Evolutionary conservation across 805 yeast species (phyloP), one percentile per base, ranked within the genome.

Genomic region (Saitoella complicata): DNA sequence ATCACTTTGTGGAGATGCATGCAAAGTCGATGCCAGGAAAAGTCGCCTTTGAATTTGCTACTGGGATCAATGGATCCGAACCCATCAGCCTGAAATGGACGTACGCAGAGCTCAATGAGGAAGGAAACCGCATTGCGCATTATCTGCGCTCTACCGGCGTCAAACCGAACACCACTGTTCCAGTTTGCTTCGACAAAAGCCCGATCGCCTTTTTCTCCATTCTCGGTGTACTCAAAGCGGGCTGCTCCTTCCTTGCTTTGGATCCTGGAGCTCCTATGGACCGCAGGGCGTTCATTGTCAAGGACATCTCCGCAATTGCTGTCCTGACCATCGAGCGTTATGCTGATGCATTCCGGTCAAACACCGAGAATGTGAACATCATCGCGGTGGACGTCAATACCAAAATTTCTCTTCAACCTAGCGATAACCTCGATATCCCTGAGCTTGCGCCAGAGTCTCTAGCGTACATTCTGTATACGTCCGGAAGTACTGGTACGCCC

Each of bases 401-500:
- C 11, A 12, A 7, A 12, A 7, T 11, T 38, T 30, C 30, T 29
- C 21, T 31, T 5, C 10, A 39, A 6, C 12, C 45, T 5, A 12
- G 37, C 2, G 35, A 6, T 1, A 11, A n/a, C n/a, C 50, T 46
- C 4, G 11, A 5, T 33, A 9, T 40, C 3, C 30, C 31, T 7
- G 31, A 5, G 12, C 13, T 50, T 5, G 5, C n/a, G 2, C 43
- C 49, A 6, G n/a, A 41, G 3, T 40, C 51, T 43, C 12, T 49
- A 5, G 45, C 53, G 32, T 54, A 54, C 41, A 46, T 54, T 31
- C 42, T 54, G 5, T 54, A 54, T 41, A 54, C 58, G n/a, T 54
- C 58, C 5, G 58, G 58, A 11, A 53, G 58, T 7, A 54, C 58
- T 5, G 58, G 58, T 7, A 47, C 34, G 13, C 58, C 58, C 7